Conservation (phyloP, 768 basidiomycete genomes). For the Rossbeevera mucosa region DNA sequence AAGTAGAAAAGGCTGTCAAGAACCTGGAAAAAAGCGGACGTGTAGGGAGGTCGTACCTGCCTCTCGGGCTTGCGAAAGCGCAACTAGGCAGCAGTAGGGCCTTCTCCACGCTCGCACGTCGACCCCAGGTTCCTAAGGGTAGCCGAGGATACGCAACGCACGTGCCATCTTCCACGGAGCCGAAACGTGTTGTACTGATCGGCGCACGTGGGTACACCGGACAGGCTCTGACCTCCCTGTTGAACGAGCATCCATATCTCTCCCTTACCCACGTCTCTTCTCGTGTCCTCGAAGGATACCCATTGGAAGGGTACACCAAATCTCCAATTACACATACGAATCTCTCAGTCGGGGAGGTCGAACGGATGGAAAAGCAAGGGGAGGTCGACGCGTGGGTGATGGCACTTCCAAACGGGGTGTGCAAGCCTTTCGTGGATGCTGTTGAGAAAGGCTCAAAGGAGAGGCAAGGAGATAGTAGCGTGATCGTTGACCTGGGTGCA, state of each 20-base stretch:
- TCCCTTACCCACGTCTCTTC: constrained; percentile 94
- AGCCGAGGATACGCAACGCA: constrained; percentile 80
- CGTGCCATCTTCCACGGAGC: constrained; percentile 48
- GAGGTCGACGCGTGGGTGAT: constrained; percentile 98
- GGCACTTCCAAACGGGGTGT: constrained; percentile 96
- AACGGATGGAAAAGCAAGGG: constrained; percentile 81
- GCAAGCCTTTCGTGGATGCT: constrained; percentile 96
- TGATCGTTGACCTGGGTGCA: constrained; percentile 88
- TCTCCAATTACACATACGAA: constrained; percentile 70
- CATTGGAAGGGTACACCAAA: constrained; percentile 80
- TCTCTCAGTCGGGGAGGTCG: constrained; percentile 72
- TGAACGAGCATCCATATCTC: constrained; percentile 85
- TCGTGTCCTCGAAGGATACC: constrained; percentile 82
- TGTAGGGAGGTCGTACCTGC: constrained; percentile 86
- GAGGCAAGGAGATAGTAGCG: constrained; percentile 49
- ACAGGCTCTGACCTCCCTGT: constrained; percentile 81
- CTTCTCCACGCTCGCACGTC: constrained; percentile 26
- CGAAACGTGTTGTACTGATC: constrained; percentile 91
- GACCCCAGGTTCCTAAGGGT: constrained; percentile 37
- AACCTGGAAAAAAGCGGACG: constrained; percentile 71
- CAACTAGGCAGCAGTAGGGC: constrained; percentile 21
- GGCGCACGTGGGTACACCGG: constrained; percentile 97
- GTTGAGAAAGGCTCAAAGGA: constrained; percentile 70
- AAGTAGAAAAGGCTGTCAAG: constrained; percentile 84
- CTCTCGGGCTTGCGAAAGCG: constrained; percentile 31